These are phyloP conservation scores for Hansenula anomala DNA, from an alignment of 1,139 yeast genomes.

Conservation along the genomic window DNA sequence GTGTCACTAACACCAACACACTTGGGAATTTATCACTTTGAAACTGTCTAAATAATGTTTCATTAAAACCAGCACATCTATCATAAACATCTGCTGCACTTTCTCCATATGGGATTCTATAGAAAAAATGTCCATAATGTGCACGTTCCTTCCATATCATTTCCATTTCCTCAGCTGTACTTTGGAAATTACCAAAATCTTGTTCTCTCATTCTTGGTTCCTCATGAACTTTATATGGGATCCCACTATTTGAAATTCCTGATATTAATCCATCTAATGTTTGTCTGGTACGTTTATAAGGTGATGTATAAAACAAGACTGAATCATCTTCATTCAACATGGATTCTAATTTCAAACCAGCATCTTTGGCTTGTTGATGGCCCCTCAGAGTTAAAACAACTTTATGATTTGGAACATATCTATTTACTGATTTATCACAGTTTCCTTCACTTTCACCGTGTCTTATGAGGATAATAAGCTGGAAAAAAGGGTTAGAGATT, in stretches of 20 bases:
- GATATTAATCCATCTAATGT: slow-evolving; percentile 66
- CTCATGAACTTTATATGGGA: slow-evolving; percentile 58
- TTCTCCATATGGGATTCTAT: slow-evolving; percentile 88
- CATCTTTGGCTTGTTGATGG: slow-evolving; percentile 58
- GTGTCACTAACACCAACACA: slow-evolving; percentile 79
- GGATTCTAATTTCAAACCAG: slow-evolving; percentile 56
- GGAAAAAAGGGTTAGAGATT: slow-evolving; percentile 1
- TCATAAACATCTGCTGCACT: slow-evolving; percentile 95
- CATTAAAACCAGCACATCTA: slow-evolving; percentile 85
- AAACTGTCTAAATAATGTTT: slow-evolving; percentile 77
- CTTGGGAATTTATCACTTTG: slow-evolving; percentile 61
- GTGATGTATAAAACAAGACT: slow-evolving; percentile 71
- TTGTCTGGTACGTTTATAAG: slow-evolving; percentile 76
- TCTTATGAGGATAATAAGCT: slow-evolving; percentile 73
- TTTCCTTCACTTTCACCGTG: slow-evolving; percentile 94
- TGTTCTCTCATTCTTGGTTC: slow-evolving; percentile 92
- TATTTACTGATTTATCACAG: slow-evolving; percentile 73
- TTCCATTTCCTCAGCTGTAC: slow-evolving; percentile 72
- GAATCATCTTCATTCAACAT: slow-evolving; percentile 47
- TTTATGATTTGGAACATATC: slow-evolving; percentile 71
- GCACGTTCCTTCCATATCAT: slow-evolving; percentile 78
- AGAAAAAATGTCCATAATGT: slow-evolving; percentile 87
- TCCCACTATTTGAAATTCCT: slow-evolving; percentile 47
- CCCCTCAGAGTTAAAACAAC: slow-evolving; percentile 70
- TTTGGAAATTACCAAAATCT: slow-evolving; percentile 90